Base-by-base conservation (phyloP, 2,329 filamentous ascomycete species). In the Sporothrix brunneoviolacea region DNA sequence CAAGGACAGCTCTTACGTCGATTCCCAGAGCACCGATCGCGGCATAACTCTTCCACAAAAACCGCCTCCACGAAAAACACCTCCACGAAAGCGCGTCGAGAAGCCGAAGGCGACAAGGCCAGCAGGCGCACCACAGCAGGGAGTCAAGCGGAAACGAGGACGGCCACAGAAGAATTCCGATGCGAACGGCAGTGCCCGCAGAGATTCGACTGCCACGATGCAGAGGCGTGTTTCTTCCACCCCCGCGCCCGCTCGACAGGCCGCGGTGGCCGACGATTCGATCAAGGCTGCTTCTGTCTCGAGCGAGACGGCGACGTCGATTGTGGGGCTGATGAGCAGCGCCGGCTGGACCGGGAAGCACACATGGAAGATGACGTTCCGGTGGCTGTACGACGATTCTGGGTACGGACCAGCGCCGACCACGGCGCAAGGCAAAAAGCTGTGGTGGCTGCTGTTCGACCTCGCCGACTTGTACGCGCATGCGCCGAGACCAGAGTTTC, bases 311-410 rank as follows among this genome's bases (percentile, higher is more conserved):
- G 35, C 48, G 3, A 13, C n/a, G 4, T 33, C 38, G 7, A 37
- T 53, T 3, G 15, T 49, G 1, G 15, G 18, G 22, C 50, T 58
- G 8, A 58, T 58, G 56, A n/a, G 51, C 32, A 9, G n/a, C 6
- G 12, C 32, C 4, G 51, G 51, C 16, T 58, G 56, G 56, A 52
- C 53, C 2, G 55, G 50, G 4, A 49, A 36, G 35, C 36, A 21
- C 7, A 48, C 36, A 22, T 58, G 56, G 56, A 54, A 53, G 16
- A 32, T 41, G 4, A 18, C 33, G 2, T 45, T 55, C 7, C 32
- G 44, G n/a, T 40, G 44, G 35, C 27, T 44, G 16, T 22, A 19
- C 3, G 16, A 16, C 13, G 12, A 46, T n/a, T n/a, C n/a, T n/a
- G n/a, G 28, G 39, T 19, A 27, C 24, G 22, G 50, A 35, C 13